Evolutionary conservation across 148 eudicot genomes (phyloP).

Genomic region (Euryodendron excelsum): DNA sequence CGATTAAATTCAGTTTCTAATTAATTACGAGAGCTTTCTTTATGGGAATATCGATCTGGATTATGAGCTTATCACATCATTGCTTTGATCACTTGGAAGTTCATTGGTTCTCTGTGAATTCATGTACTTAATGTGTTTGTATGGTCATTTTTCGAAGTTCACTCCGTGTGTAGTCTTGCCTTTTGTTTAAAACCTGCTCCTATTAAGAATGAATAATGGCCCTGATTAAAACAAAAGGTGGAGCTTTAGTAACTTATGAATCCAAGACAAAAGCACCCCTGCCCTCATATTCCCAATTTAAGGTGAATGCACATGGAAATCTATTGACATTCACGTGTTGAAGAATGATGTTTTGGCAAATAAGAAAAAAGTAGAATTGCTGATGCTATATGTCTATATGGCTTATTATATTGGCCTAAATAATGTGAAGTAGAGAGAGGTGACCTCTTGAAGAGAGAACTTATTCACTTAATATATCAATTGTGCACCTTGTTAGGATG

Average conservation of each 20-base stretch:
- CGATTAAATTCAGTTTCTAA: background rate
- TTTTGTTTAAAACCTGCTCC: background rate
- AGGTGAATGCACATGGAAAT: background rate
- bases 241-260: too few species aligned
- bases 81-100: background rate
- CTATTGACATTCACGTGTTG: background rate
- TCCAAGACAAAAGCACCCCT: too few species aligned
- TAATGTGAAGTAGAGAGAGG: background rate
- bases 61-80: constrained; percentile 2
- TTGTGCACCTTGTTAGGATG: background rate
- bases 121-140: background rate
- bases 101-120: background rate
- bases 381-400: background rate
- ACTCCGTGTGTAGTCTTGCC: background rate
- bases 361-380: background rate
- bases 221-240: constrained; percentile 1
- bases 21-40: background rate
- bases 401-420: background rate
- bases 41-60: background rate
- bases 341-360: background rate
- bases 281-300: background rate
- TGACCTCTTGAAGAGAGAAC: background rate
- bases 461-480: background rate
- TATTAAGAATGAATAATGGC: background rate
- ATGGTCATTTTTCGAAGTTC: background rate